phyloP scores from a whole-genome alignment of 805 yeast species.

The Zygosaccharomyces bailii region DNA sequence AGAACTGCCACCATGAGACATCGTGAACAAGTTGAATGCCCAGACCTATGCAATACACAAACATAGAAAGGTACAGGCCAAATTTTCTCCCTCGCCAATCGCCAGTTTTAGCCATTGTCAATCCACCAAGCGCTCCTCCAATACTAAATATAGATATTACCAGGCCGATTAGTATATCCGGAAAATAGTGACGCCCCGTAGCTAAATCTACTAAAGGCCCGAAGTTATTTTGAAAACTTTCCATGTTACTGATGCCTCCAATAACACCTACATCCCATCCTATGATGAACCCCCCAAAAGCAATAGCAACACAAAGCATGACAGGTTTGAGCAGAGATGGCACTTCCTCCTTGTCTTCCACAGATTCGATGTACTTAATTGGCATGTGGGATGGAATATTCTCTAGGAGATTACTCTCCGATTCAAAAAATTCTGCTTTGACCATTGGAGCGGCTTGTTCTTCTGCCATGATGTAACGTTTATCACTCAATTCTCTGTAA shows the following conservation, averaged over 20 bases:
- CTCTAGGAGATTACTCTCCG: conserved; percentile 4
- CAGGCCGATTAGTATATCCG: conserved; percentile 46
- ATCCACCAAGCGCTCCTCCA: conserved; percentile 70
- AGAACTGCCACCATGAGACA: conserved; percentile 56
- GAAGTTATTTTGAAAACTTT: conserved; percentile 50
- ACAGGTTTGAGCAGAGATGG: conserved; percentile 13
- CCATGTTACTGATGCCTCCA: conserved; percentile 65
- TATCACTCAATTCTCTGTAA: no score
- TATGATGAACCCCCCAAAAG: conserved; percentile 69
- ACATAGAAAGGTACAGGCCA: conserved; percentile 53
- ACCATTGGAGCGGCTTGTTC: neutral
- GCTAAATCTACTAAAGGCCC: conserved; percentile 39
- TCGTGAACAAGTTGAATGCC: conserved; percentile 54
- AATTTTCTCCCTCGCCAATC: conserved; percentile 59
- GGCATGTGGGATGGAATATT: neutral
- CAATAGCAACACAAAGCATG: conserved; percentile 50
- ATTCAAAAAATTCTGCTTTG: conserved; percentile 4
- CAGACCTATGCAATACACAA: conserved; percentile 56
- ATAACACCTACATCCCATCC: conserved; percentile 78
- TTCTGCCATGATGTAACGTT: no score
- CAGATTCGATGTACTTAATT: neutral
- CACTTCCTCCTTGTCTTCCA: neutral
- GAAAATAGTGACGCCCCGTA: conserved; percentile 34
- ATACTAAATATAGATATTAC: conserved; percentile 57
- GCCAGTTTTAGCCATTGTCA: conserved; percentile 54